These are phyloP conservation scores for Plectranthus barbatus DNA, from an alignment of 257 asterid genomes.

Conservation along the genomic window DNA sequence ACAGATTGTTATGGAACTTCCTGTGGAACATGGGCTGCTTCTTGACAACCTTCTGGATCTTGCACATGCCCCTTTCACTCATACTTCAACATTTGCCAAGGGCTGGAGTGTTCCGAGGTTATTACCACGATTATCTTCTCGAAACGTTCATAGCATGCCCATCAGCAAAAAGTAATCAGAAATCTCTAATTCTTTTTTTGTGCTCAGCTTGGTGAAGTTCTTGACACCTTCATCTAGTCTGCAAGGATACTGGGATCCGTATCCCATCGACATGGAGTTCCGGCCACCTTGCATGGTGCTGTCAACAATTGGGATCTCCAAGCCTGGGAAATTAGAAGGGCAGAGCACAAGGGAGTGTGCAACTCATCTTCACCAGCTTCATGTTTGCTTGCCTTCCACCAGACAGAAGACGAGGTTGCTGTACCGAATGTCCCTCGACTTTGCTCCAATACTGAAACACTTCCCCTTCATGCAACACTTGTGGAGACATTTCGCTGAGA, in stretches of 20 bases:
- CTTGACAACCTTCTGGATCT: constrained; percentile 95
- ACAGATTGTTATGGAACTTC: constrained; percentile 94
- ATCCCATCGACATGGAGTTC: constrained; percentile 96
- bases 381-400: constrained; percentile 85
- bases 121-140: background rate
- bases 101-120: constrained; percentile 97
- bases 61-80: constrained; percentile 97
- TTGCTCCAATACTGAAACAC: constrained; percentile 78
- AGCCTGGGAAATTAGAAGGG: constrained; percentile 84
- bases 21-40: constrained; percentile 87
- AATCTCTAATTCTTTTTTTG: background rate
- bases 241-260: constrained; percentile 97
- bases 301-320: constrained; percentile 89
- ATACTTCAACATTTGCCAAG: constrained; percentile 92
- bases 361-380: constrained; percentile 95
- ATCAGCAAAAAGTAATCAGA: background rate
- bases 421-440: constrained; percentile 96
- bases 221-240: constrained; percentile 74
- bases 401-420: constrained; percentile 77
- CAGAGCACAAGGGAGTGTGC: constrained; percentile 67
- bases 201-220: constrained; percentile 85
- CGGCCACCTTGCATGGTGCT: constrained; percentile 89
- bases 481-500: constrained; percentile 90
- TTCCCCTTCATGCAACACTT: constrained; percentile 71
- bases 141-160: background rate